These are phyloP conservation scores for Aspergillus awamori DNA, from an alignment of 2,329 filamentous ascomycete genomes.

Conservation along the genomic window DNA sequence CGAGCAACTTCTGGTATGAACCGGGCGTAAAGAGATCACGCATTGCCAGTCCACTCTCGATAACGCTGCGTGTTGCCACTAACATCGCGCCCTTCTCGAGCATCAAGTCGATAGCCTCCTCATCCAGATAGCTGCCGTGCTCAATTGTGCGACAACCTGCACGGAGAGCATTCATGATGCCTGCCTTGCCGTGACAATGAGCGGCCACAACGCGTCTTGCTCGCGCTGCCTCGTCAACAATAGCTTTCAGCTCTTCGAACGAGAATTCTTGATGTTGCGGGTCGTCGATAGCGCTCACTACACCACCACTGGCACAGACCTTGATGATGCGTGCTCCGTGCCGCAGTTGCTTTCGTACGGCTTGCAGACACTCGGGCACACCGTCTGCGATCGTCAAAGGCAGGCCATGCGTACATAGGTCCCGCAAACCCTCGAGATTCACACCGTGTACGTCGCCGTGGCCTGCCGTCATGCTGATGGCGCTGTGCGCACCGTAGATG, in stretches of 20 bases:
- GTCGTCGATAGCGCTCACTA: slow-evolving; percentile 48
- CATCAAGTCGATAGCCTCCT: slow-evolving; percentile 50
- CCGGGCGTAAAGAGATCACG: slow-evolving; percentile 37
- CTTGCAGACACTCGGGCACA: slow-evolving; percentile 48
- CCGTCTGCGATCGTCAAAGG: slow-evolving; percentile 50
- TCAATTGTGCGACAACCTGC: slow-evolving; percentile 53
- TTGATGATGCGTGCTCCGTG: slow-evolving; percentile 55
- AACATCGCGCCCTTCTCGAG: slow-evolving; percentile 50
- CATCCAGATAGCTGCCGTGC: slow-evolving; percentile 53
- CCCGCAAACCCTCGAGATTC: not conserved
- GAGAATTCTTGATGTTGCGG: slow-evolving; percentile 51
- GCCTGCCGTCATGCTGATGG: slow-evolving; percentile 53
- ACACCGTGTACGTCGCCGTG: slow-evolving; percentile 50
- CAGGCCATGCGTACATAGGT: slow-evolving; percentile 14
- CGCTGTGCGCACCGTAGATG: slow-evolving; percentile 51
- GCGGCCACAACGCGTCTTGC: slow-evolving; percentile 47
- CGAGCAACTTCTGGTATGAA: slow-evolving; percentile 44
- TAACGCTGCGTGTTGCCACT: slow-evolving; percentile 50
- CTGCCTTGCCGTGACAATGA: slow-evolving; percentile 52
- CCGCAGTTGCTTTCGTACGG: slow-evolving; percentile 49
- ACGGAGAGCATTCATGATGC: slow-evolving; percentile 50
- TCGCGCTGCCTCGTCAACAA: slow-evolving; percentile 49
- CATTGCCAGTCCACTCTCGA: slow-evolving; percentile 43
- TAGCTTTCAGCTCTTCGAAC: slow-evolving; percentile 47
- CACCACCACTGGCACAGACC: slow-evolving; percentile 50